Conservation (phyloP, 495 filamentous ascomycete genomes). For the Lichenothelia convexa region DNA sequence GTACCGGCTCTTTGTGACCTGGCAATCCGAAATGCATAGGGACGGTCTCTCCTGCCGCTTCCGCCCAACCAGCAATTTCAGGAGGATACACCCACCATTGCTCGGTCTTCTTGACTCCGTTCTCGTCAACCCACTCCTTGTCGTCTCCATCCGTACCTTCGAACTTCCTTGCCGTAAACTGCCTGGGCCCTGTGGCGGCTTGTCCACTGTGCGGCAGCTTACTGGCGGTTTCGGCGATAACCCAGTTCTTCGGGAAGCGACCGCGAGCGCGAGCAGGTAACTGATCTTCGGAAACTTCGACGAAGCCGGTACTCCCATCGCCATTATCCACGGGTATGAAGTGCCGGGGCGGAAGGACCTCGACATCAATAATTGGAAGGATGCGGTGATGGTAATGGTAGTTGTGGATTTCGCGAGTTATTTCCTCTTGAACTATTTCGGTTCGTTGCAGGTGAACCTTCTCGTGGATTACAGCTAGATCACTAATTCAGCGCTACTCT, state of each 20-base stretch:
- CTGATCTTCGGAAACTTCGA: constrained; percentile 7
- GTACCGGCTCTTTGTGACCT: too few relatives aligned
- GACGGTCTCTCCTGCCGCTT: constrained; percentile 16
- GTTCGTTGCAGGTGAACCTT: constrained; percentile 26
- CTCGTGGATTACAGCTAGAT: constrained; percentile 35
- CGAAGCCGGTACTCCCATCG: too few relatives aligned
- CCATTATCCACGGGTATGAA: constrained; percentile 11
- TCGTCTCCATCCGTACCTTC: constrained; percentile 7
- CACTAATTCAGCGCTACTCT: neutral
- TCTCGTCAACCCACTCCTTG: constrained; percentile 15
- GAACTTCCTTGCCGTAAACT: constrained; percentile 9
- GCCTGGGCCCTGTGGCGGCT: neutral
- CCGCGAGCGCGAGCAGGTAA: constrained; percentile 1
- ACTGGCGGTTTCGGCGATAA: constrained; percentile 6
- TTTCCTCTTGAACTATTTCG: constrained; percentile 29
- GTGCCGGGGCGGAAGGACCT: constrained; percentile 27
- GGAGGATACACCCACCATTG: constrained; percentile 23
- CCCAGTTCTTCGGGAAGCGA: constrained; percentile 3
- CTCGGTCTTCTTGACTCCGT: constrained; percentile 22
- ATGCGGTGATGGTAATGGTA: constrained; percentile 34
- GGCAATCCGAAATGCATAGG: constrained; percentile 14
- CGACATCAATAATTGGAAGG: constrained; percentile 32
- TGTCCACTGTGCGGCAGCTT: neutral
- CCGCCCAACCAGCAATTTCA: constrained; percentile 15
- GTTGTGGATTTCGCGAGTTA: constrained; percentile 37